Evolutionary conservation across 768 basidiomycete species (phyloP), one percentile per base, ranked within the genome.

Genomic region (Leccinum broughii): DNA sequence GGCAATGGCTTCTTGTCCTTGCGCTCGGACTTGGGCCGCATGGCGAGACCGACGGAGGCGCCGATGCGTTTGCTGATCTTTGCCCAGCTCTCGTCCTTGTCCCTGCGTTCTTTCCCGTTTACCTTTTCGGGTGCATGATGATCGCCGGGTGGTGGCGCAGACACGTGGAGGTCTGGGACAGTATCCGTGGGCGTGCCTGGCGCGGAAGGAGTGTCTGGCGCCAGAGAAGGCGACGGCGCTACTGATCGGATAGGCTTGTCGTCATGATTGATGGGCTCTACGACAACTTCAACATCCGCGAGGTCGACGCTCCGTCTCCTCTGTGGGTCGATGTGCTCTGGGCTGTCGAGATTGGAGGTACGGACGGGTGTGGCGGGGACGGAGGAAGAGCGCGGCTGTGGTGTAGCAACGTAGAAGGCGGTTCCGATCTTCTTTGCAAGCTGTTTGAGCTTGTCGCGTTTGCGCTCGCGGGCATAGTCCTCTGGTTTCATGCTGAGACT

Each of bases 401-500:
- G 78, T 50, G 54, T 61, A 10, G 39, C 68, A 6, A 61, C 64
- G 24, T 62, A 63, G 37, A 72, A 52, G 0, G 75, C 72, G 13
- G 70, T 68, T 0, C 69, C 68, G 57, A 91, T 76, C 65, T 81
- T 83, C 66, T 85, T 87, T 17, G 90, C 91, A 51, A 95, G 76
- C 53, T 84, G 86, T 72, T 85, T 88, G 61, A 96, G 75, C 51
- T 82, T 83, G 72, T 95, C 90, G 39, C 92, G 85, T 74, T 88
- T 96, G 55, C 89, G 81, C 58, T 85, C 83, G 57, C 83, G 84
- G 34, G 77, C 78, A 60, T 90, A 90, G 64, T 93, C 89, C 62
- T 94, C 91, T 1, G 88, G 83, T 70, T 89, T 92, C 72, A 95
- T 89, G 73, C 89, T 90, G 35, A 98, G 78, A 55, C 92, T 93